Evolutionary conservation across 1,284 basidiomycete species (phyloP).

Genomic region (Naganishia cerealis): DNA sequence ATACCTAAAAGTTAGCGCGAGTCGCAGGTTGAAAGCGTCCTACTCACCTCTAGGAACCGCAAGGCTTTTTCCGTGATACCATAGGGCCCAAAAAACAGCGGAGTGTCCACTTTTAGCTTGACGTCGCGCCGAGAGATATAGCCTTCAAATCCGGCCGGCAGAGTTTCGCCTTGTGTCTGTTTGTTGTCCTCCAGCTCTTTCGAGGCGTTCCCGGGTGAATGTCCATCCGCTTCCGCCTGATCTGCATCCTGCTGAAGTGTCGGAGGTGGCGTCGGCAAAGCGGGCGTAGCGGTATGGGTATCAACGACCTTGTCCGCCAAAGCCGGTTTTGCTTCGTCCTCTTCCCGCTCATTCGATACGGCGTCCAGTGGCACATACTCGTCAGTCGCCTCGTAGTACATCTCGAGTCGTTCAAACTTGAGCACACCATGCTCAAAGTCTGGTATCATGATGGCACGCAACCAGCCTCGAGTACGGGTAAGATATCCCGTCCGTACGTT

Average conservation of each 20-base stretch:
- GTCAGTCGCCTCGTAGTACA: conserved; percentile 21
- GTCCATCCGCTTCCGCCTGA: not conserved
- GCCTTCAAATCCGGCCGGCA: conserved; percentile 8
- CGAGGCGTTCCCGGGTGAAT: not conserved
- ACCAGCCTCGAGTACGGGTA: conserved; percentile 5
- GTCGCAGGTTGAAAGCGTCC: no score
- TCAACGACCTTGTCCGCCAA: not conserved
- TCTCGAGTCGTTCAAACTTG: conserved; percentile 27
- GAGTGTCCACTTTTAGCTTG: not conserved
- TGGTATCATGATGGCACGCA: conserved; percentile 19
- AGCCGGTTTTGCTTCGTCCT: not conserved
- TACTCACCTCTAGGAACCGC: conserved; percentile 23
- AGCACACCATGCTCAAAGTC: conserved; percentile 18
- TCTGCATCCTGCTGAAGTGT: not conserved
- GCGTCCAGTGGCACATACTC: conserved; percentile 15
- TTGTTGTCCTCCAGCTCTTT: not conserved
- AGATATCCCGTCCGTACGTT: conserved; percentile 3
- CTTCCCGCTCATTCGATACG: not conserved
- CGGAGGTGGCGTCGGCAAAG: not conserved
- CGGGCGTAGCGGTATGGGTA: not conserved
- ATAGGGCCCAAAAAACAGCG: conserved; percentile 17
- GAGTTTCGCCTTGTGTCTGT: not conserved
- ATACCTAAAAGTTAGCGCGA: no score
- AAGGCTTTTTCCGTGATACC: conserved; percentile 18
- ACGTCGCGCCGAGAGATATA: not conserved